Evolutionary conservation across 208 protist species (phyloP).

Genomic region (Phytomonas sp.): DNA sequence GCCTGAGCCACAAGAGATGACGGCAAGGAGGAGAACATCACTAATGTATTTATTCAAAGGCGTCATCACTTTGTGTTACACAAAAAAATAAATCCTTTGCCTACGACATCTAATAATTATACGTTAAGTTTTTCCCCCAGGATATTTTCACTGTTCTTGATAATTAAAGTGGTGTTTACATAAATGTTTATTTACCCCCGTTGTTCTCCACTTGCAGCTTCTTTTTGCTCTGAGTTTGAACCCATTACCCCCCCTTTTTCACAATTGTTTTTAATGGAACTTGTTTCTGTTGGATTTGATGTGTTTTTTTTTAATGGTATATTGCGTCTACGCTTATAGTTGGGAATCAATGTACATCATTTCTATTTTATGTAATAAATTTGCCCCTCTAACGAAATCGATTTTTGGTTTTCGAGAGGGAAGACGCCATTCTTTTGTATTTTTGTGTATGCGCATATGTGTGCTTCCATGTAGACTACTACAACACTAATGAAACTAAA

Average conservation of each 20-base stretch:
- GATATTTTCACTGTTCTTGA: background rate
- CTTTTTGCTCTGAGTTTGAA: background rate
- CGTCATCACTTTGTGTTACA: background rate
- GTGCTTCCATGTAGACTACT: background rate
- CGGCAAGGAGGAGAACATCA: background rate
- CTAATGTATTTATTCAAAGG: background rate
- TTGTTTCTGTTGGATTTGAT: conserved; percentile 1
- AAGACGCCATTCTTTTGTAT: conserved; percentile 7
- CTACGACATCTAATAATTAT: background rate
- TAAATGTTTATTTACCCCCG: background rate
- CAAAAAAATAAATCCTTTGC: background rate
- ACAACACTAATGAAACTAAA: background rate
- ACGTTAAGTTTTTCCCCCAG: background rate
- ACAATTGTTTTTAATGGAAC: background rate
- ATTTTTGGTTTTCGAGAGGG: background rate
- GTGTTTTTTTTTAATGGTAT: conserved; percentile 9
- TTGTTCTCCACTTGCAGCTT: background rate
- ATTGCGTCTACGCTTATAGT: background rate
- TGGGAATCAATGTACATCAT: background rate
- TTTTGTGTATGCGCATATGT: conserved; percentile 2
- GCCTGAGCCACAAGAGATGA: background rate
- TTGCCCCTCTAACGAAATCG: background rate
- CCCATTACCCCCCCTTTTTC: background rate
- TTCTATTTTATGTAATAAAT: conserved; percentile 9
- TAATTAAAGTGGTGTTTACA: background rate